phyloP scores from a whole-genome alignment of 345 rosid species.

The Theobroma cacao region DNA sequence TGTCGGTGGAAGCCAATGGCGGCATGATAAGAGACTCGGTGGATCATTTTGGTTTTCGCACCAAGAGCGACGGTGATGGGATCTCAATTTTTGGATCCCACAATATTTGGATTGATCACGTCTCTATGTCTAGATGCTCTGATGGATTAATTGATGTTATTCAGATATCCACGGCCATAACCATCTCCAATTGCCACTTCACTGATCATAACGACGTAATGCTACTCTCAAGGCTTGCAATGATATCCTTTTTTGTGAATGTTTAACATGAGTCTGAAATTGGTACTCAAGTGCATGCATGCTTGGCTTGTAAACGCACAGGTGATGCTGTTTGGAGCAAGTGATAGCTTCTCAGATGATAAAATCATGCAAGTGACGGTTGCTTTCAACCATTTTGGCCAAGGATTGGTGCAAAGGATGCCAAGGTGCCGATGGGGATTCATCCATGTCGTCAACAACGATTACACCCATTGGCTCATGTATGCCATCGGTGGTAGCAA shows the following conservation, averaged over 20 bases:
- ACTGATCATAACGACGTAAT: slow-evolving; percentile 43
- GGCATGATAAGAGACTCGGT: slow-evolving; percentile 50
- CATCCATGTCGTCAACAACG: slow-evolving; percentile 48
- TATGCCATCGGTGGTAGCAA: slow-evolving; percentile 52
- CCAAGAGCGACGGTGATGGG: slow-evolving; percentile 45
- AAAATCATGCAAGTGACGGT: slow-evolving; percentile 39
- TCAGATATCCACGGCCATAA: slow-evolving; percentile 38
- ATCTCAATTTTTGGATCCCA: slow-evolving; percentile 40
- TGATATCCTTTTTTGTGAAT: no score
- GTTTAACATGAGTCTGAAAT: no score
- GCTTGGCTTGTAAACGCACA: slow-evolving; percentile 13
- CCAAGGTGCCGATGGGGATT: slow-evolving; percentile 48
- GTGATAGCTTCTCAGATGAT: slow-evolving; percentile 27
- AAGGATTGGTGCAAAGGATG: slow-evolving; percentile 50
- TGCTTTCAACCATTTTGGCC: slow-evolving; percentile 49
- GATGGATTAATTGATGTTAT: slow-evolving; percentile 44
- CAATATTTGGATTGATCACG: slow-evolving; percentile 47
- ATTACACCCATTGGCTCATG: slow-evolving; percentile 50
- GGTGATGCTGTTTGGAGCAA: slow-evolving; percentile 47
- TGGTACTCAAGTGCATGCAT: neutral
- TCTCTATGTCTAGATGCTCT: slow-evolving; percentile 34
- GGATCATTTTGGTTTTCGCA: slow-evolving; percentile 41
- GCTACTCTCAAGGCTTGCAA: no score
- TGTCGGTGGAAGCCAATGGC: slow-evolving; percentile 27
- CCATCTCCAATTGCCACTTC: slow-evolving; percentile 47